A percentile compares a stretch with the other conserved stretches of the same genome.
These are phyloP conservation scores for Butyriboletus loyo DNA, from an alignment of 768 basidiomycete species.

Conservation along the genomic window DNA sequence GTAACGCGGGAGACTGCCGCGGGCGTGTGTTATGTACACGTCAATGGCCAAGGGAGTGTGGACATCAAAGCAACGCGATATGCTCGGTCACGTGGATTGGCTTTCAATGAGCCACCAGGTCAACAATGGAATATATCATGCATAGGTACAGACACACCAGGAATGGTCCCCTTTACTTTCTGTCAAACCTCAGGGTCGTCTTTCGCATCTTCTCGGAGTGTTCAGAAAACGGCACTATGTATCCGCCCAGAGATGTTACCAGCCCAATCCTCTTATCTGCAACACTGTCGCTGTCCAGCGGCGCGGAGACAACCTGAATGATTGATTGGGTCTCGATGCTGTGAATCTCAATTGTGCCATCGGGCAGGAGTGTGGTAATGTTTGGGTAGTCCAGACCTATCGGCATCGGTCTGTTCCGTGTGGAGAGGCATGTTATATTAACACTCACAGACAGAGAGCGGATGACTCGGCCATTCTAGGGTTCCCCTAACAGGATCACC, in stretches of 20 bases:
- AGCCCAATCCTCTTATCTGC: constrained; percentile 29
- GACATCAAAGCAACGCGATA: constrained; percentile 20
- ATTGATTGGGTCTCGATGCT: constrained; percentile 70
- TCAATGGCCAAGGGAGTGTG: constrained; percentile 4
- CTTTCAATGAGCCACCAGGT: constrained; percentile 6
- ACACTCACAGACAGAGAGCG: constrained; percentile 68
- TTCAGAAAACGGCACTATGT: constrained; percentile 41
- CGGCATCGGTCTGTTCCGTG: background rate
- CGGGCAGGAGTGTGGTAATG: constrained; percentile 71
- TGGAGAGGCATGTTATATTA: background rate
- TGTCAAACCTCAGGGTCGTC: constrained; percentile 28
- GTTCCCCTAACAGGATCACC: constrained; percentile 92
- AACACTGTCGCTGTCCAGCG: constrained; percentile 24
- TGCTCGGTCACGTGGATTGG: constrained; percentile 25
- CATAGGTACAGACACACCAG: constrained; percentile 22
- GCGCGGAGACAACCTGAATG: constrained; percentile 64
- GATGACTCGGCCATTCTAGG: constrained; percentile 80
- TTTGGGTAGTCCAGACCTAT: constrained; percentile 81
- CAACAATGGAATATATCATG: constrained; percentile 7
- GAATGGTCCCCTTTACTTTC: constrained; percentile 5
- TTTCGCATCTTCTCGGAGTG: constrained; percentile 40
- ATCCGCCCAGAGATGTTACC: constrained; percentile 34
- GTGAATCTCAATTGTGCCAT: constrained; percentile 80
- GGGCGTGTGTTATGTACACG: constrained; percentile 10
- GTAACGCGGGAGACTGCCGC: background rate